A percentile compares a stretch with the other conserved stretches of the same genome.
Conservation (phyloP, 2,329 filamentous ascomycete species). For the Pyrenophora seminiperda region DNA sequence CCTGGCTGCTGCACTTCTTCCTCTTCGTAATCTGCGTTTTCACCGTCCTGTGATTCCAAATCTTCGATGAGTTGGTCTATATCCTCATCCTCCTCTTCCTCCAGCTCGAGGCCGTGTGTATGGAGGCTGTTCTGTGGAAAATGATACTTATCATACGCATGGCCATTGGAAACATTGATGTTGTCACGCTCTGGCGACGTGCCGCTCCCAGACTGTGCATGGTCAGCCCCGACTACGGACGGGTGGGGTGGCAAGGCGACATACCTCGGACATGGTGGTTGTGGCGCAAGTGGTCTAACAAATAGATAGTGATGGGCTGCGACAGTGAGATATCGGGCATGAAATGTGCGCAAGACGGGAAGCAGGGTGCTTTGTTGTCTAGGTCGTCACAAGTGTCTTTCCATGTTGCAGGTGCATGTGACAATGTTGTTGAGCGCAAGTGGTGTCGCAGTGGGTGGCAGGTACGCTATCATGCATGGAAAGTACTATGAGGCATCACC, state of each 20-base stretch:
- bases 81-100: constrained; percentile 79
- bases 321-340: background rate
- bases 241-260: background rate
- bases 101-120: constrained; percentile 48
- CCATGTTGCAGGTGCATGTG: constrained; percentile 2
- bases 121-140: constrained; percentile 10
- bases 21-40: constrained; percentile 68
- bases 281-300: background rate
- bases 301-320: background rate
- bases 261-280: constrained; percentile 13
- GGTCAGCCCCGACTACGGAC: constrained; percentile 2
- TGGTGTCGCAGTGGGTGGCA: background rate
- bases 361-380: background rate
- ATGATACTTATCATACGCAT: constrained; percentile 13
- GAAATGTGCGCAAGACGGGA: background rate
- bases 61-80: constrained; percentile 88
- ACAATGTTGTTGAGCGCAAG: background rate
- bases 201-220: constrained; percentile 2
- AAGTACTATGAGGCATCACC: constrained; percentile 8
- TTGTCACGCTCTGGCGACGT: constrained; percentile 13
- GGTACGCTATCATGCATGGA: constrained; percentile 9
- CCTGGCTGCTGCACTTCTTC: constrained; percentile 59
- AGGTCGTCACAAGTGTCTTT: background rate
- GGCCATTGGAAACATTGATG: constrained; percentile 10
- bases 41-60: constrained; percentile 80